phyloP scores from a whole-genome alignment of 1,139 yeast species.

The Blastobotrys aristatus region DNA sequence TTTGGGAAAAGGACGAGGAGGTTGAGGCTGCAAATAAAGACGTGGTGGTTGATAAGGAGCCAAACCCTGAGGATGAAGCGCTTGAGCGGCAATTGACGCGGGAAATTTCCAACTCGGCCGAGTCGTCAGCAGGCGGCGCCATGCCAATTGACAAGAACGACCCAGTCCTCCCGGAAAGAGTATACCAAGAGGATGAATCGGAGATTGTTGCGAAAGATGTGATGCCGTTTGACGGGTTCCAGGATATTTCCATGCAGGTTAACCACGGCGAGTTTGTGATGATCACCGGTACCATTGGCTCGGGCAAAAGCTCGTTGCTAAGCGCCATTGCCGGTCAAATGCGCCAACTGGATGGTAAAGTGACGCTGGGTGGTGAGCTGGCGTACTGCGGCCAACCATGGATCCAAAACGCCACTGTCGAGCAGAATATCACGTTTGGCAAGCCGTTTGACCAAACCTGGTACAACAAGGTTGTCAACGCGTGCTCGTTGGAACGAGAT shows the following conservation, averaged over 20 bases:
- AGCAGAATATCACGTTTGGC: conserved; percentile 74
- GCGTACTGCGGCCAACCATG: conserved; percentile 58
- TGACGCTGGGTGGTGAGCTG: conserved; percentile 38
- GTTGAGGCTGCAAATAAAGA: conserved; percentile 23
- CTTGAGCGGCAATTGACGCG: conserved; percentile 9
- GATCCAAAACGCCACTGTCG: conserved; percentile 80
- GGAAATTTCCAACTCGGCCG: conserved; percentile 3
- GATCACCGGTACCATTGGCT: conserved; percentile 66
- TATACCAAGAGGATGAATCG: neutral
- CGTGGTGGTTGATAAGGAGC: neutral
- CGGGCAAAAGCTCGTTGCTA: conserved; percentile 64
- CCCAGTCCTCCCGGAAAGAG: neutral
- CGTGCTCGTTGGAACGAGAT: conserved; percentile 67
- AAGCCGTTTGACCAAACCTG: conserved; percentile 47
- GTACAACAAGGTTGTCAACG: conserved; percentile 53
- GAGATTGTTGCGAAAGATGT: too few species aligned
- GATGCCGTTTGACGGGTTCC: conserved; percentile 40
- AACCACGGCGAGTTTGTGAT: conserved; percentile 58
- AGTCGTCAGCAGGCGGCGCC: neutral
- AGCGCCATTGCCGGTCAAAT: conserved; percentile 59
- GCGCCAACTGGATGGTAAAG: conserved; percentile 46
- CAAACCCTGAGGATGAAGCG: neutral
- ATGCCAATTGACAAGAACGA: neutral
- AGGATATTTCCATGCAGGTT: conserved; percentile 42
- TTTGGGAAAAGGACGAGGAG: conserved; percentile 56